Evolutionary conservation across 2,329 filamentous ascomycete species (phyloP).

Genomic region (Dactylonectria macrodidyma): DNA sequence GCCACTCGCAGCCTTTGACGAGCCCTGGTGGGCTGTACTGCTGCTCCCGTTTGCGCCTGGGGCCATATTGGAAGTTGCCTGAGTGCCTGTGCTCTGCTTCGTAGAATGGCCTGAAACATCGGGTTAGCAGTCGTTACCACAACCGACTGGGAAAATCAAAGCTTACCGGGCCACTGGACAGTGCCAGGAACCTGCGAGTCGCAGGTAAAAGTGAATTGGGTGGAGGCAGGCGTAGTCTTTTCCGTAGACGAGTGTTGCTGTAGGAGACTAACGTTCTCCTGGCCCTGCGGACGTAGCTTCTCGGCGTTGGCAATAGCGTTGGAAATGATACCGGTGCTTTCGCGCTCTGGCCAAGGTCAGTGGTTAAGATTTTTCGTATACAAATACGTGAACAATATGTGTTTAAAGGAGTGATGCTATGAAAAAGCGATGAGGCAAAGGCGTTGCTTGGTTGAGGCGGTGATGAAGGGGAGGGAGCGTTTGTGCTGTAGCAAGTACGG

Average conservation of each 20-base stretch:
- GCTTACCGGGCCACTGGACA: constrained; percentile 79
- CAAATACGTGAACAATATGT: constrained; percentile 1
- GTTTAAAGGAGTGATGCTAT: background rate
- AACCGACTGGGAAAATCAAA: background rate
- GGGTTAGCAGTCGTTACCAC: constrained; percentile 19
- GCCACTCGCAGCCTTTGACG: constrained; percentile 51
- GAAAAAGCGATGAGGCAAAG: background rate
- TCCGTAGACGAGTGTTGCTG: constrained; percentile 75
- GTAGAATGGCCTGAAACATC: constrained; percentile 42
- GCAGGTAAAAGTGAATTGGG: constrained; percentile 97
- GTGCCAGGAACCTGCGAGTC: constrained; percentile 89
- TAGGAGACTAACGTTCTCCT: constrained; percentile 85
- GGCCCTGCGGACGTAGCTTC: constrained; percentile 75
- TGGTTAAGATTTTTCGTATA: constrained; percentile 1
- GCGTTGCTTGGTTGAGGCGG: background rate
- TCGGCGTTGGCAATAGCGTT: constrained; percentile 92
- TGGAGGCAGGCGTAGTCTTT: constrained; percentile 78
- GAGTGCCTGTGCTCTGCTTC: constrained; percentile 41
- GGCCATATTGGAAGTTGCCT: constrained; percentile 31
- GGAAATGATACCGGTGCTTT: constrained; percentile 85
- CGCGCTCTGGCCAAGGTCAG: constrained; percentile 51
- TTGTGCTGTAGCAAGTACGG: constrained; percentile 12
- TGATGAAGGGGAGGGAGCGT: background rate
- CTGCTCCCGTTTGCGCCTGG: constrained; percentile 35
- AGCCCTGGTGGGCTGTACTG: constrained; percentile 52